A percentile compares a stretch with the other conserved stretches of the same genome.
Conservation (phyloP, 306 rosid genomes). For the Styphnolobium japonicum region DNA sequence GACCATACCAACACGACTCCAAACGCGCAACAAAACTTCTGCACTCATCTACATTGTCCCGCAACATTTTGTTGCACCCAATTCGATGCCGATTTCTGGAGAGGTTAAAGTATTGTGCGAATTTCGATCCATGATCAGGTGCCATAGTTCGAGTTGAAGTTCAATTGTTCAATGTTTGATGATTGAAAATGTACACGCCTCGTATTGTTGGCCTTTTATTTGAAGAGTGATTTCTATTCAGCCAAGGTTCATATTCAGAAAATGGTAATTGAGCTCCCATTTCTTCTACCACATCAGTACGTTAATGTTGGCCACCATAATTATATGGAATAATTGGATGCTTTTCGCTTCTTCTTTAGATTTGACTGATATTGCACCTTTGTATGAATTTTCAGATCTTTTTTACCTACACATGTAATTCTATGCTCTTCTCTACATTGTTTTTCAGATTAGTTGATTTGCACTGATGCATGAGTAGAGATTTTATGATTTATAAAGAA, state of each 20-base stretch:
- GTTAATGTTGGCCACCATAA: no score
- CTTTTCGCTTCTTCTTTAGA: neutral
- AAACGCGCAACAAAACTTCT: conserved; percentile 11
- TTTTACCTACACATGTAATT: neutral
- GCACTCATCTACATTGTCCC: neutral
- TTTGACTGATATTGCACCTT: neutral
- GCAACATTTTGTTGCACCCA: neutral
- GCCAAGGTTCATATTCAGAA: conserved; percentile 5
- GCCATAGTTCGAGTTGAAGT: neutral
- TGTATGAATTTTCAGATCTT: neutral
- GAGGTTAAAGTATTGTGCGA: neutral
- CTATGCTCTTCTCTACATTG: neutral
- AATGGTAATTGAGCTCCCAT: conserved; percentile 31
- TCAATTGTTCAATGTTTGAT: conserved; percentile 5
- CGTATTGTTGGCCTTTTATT: conserved; percentile 2
- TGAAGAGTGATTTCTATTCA: neutral
- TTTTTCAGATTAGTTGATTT: neutral
- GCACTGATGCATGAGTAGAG: neutral
- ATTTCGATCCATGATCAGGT: neutral
- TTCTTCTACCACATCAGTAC: neutral
- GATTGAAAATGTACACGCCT: neutral
- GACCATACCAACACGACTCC: conserved; percentile 18
- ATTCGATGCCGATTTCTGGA: neutral
- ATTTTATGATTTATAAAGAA: neutral
- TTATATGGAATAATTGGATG: neutral